Percentiles rank a stretch among this genome's conserved stretches.
phyloP scores from a whole-genome alignment of 768 basidiomycete genomes.

The Boletus sp. region DNA sequence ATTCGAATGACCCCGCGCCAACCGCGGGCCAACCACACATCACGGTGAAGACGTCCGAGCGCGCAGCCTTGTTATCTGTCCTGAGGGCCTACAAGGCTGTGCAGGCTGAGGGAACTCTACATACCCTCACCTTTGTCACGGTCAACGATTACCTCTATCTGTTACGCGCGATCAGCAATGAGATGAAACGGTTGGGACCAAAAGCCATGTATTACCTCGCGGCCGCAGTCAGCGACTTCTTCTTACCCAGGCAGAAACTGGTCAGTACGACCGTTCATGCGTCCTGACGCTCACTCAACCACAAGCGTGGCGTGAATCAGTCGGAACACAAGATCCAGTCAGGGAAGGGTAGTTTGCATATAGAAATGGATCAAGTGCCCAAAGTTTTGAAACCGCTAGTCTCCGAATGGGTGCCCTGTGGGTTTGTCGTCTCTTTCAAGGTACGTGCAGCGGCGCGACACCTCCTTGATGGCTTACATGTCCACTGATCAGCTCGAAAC shows the following conservation, averaged over 20 bases:
- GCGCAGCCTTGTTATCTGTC: conserved; percentile 63
- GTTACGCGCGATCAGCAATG: conserved; percentile 75
- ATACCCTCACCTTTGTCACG: conserved; percentile 87
- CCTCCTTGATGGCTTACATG: conserved; percentile 6
- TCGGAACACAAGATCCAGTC: conserved; percentile 99
- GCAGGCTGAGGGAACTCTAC: conserved; percentile 67
- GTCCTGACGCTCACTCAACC: background rate
- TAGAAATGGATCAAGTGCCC: conserved; percentile 99
- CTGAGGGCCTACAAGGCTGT: conserved; percentile 79
- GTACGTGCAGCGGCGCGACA: conserved; percentile 37
- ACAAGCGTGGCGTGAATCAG: conserved; percentile 37
- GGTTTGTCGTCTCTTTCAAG: conserved; percentile 97
- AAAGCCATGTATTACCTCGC: conserved; percentile 93
- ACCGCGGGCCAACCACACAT: conserved; percentile 44
- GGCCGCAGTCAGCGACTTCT: conserved; percentile 98
- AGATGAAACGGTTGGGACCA: conserved; percentile 65
- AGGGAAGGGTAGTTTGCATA: conserved; percentile 85
- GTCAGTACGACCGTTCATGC: conserved; percentile 42
- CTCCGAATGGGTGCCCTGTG: conserved; percentile 87
- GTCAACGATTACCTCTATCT: conserved; percentile 97
- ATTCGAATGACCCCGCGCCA: conserved; percentile 30
- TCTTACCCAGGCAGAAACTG: conserved; percentile 87
- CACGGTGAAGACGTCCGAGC: conserved; percentile 63
- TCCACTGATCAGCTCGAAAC: conserved; percentile 76
- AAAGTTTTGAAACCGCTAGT: conserved; percentile 93